Evolutionary conservation across 1,139 yeast species (phyloP).

Genomic region (Debaryomyces sp.): DNA sequence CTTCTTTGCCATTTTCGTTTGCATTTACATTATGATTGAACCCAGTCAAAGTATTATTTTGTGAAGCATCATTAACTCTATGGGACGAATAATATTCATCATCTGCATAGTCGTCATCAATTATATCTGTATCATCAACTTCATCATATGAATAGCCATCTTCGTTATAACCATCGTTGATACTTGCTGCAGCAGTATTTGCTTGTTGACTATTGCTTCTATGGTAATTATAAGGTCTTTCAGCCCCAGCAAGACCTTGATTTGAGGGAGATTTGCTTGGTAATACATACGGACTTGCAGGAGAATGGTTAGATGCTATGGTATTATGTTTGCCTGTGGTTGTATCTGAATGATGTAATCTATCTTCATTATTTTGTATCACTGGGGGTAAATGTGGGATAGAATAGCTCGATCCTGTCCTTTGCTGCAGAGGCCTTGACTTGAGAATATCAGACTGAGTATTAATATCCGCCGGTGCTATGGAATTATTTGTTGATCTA

Average conservation of each 20-base stretch:
- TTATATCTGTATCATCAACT: conserved; percentile 31
- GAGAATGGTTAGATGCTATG: not conserved
- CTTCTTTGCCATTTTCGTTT: conserved; percentile 6
- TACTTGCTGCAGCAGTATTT: conserved; percentile 6
- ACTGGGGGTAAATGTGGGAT: conserved; percentile 2
- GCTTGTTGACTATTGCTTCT: conserved; percentile 5
- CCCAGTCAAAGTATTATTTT: not conserved
- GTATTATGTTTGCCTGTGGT: not conserved
- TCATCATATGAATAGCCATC: conserved; percentile 35
- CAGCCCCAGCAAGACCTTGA: not conserved
- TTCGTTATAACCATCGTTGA: conserved; percentile 15
- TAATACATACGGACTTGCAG: not conserved
- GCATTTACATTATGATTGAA: conserved; percentile 14
- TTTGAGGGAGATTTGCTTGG: not conserved
- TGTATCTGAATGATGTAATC: not conserved
- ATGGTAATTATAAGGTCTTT: not conserved
- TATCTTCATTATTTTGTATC: conserved; percentile 5
- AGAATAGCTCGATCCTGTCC: conserved; percentile 2
- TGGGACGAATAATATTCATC: conserved; percentile 23
- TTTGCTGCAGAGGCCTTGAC: conserved; percentile 2
- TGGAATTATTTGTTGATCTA: conserved; percentile 6
- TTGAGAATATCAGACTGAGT: not conserved
- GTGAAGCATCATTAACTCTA: not conserved
- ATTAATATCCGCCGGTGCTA: conserved; percentile 4
- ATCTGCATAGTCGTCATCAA: conserved; percentile 39